Conservation (phyloP, 257 asterid genomes). For the Sherardia arvensis region DNA sequence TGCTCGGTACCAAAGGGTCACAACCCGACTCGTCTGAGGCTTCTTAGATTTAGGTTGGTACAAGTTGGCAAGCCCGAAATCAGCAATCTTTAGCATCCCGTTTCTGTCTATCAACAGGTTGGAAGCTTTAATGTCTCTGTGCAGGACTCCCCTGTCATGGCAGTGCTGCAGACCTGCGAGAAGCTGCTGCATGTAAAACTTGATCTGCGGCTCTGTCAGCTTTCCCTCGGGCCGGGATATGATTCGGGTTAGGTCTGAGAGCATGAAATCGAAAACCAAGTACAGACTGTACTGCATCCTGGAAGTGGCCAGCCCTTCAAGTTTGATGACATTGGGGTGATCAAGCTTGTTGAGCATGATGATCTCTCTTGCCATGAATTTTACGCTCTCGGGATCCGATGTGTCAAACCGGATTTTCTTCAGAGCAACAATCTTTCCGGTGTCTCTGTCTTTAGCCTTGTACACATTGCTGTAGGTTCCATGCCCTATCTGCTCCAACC, state of each 20-base stretch:
- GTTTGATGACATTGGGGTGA: conserved; percentile 76
- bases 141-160: conserved; percentile 68
- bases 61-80: conserved; percentile 63
- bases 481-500: conserved; percentile 46
- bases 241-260: conserved; percentile 45
- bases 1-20: conserved; percentile 82
- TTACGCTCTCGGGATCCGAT: conserved; percentile 64
- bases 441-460: conserved; percentile 53
- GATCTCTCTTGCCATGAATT: conserved; percentile 86
- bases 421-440: conserved; percentile 57
- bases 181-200: conserved; percentile 72
- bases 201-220: conserved; percentile 70
- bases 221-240: conserved; percentile 38
- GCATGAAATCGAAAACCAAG: conserved; percentile 69
- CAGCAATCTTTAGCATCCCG: conserved; percentile 74
- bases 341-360: conserved; percentile 49
- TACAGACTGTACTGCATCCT: conserved; percentile 88
- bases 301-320: conserved; percentile 77
- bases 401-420: conserved; percentile 79
- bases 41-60: conserved; percentile 34
- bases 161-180: conserved; percentile 73
- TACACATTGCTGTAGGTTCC: conserved; percentile 94
- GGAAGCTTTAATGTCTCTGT: conserved; percentile 68
- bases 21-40: conserved; percentile 62
- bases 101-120: conserved; percentile 58